Conservation (phyloP, 2,329 filamentous ascomycete genomes). For the Talaromyces pinophilus region DNA sequence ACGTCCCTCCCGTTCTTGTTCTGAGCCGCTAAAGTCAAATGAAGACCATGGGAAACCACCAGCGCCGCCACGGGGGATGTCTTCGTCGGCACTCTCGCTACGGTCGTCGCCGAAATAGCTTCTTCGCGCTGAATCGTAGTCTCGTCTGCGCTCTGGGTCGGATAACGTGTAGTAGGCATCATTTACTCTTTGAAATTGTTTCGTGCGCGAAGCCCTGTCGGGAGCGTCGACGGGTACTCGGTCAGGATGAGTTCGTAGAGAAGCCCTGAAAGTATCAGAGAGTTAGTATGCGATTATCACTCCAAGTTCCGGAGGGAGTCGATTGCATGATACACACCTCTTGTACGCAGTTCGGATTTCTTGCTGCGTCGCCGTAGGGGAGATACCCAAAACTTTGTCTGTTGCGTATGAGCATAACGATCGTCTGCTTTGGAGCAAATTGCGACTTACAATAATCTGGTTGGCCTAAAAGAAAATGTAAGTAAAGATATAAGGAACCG, state of each 20-base stretch:
- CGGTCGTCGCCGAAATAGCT: constrained; percentile 54
- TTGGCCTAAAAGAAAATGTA: constrained; percentile 27
- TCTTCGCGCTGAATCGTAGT: constrained; percentile 76
- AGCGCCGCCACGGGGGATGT: constrained; percentile 47
- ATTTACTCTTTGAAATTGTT: constrained; percentile 87
- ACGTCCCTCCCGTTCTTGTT: constrained; percentile 36
- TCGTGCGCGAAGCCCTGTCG: constrained; percentile 77
- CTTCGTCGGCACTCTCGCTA: constrained; percentile 51
- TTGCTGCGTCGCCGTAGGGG: constrained; percentile 72
- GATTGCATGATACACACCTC: constrained; percentile 54
- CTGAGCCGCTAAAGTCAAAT: constrained; percentile 59
- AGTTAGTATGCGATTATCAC: background rate
- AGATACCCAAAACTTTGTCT: constrained; percentile 75
- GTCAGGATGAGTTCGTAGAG: constrained; percentile 90
- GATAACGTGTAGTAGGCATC: constrained; percentile 92
- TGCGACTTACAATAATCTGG: constrained; percentile 46
- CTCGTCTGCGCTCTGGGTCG: constrained; percentile 71
- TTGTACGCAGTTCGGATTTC: constrained; percentile 96
- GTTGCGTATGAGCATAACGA: constrained; percentile 3
- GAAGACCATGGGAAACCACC: constrained; percentile 75
- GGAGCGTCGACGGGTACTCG: constrained; percentile 81
- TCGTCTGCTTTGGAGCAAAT: constrained; percentile 13
- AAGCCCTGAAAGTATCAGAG: constrained; percentile 59
- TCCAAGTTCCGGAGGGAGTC: background rate
- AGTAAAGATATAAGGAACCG: background rate